A percentile compares a stretch with the other conserved stretches of the same genome.
phyloP scores from a whole-genome alignment of 2,329 filamentous ascomycete species.

The Pseudocercospora macadamiae region DNA sequence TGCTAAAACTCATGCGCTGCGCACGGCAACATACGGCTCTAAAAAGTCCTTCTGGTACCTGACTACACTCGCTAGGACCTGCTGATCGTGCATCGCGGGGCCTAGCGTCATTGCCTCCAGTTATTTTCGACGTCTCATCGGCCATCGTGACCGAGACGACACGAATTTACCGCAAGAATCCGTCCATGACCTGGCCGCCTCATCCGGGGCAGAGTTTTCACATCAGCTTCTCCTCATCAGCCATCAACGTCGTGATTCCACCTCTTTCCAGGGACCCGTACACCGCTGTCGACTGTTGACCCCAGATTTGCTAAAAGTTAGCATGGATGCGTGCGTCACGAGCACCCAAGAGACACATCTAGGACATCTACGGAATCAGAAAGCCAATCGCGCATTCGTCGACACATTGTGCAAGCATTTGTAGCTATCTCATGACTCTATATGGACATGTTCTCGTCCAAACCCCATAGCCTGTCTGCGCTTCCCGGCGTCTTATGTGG shows the following conservation, averaged over 20 bases:
- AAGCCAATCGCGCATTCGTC: neutral
- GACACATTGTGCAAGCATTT: slow-evolving; percentile 1
- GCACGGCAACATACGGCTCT: neutral
- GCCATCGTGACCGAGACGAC: neutral
- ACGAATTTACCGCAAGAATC: neutral
- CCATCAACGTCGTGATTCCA: neutral
- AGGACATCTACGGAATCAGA: neutral
- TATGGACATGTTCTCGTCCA: neutral
- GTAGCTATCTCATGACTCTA: slow-evolving; percentile 4
- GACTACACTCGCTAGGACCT: neutral
- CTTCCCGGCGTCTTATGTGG: slow-evolving; percentile 6
- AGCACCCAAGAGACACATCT: neutral
- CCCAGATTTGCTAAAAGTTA: too few species aligned
- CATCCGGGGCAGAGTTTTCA: neutral
- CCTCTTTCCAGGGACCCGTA: neutral
- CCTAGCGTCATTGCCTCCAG: too few species aligned
- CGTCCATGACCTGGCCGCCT: neutral
- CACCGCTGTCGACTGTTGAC: neutral
- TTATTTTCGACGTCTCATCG: too few species aligned
- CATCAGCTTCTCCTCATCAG: neutral
- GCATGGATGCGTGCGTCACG: neutral
- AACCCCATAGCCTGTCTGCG: neutral
- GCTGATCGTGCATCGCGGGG: too few species aligned
- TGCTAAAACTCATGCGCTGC: slow-evolving; percentile 1
- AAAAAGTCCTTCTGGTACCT: neutral